Conservation (phyloP, 2,329 filamentous ascomycete species). For the Neoascochyta sp. region DNA sequence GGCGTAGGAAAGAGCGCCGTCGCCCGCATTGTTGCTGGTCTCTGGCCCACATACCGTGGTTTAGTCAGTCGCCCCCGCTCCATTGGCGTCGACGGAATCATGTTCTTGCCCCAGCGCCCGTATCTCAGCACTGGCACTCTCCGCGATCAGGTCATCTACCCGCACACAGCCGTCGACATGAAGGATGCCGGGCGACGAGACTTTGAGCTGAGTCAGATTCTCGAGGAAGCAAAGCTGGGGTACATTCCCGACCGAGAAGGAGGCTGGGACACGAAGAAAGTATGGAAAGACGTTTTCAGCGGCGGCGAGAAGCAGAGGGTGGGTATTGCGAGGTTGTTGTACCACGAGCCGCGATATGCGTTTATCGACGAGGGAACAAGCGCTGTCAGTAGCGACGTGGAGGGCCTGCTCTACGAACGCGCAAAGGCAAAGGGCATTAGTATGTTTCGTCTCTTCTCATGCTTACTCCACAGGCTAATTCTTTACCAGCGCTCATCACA, state of each 20-base stretch:
- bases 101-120: conserved; percentile 94
- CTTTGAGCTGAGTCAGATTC: conserved; percentile 68
- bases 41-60: conserved; percentile 95
- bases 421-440: conserved; percentile 93
- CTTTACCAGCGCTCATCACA: conserved; percentile 70
- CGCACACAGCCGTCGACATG: conserved; percentile 94
- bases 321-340: conserved; percentile 82
- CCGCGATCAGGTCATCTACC: conserved; percentile 96
- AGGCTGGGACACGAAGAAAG: conserved; percentile 93
- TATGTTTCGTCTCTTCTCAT: conserved; percentile 48
- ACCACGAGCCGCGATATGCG: conserved; percentile 91
- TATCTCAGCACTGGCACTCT: conserved; percentile 90
- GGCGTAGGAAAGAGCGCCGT: conserved; percentile 92
- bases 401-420: conserved; percentile 86
- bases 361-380: conserved; percentile 95
- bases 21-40: conserved; percentile 77
- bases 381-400: conserved; percentile 89
- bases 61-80: conserved; percentile 81
- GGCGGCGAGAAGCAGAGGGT: conserved; percentile 97
- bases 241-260: conserved; percentile 91
- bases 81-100: conserved; percentile 84
- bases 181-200: conserved; percentile 73
- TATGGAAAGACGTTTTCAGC: conserved; percentile 97
- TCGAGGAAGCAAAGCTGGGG: conserved; percentile 80
- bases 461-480: background rate